phyloP scores from a whole-genome alignment of 352 stramenopile species.

The Pythium diclinum region DNA sequence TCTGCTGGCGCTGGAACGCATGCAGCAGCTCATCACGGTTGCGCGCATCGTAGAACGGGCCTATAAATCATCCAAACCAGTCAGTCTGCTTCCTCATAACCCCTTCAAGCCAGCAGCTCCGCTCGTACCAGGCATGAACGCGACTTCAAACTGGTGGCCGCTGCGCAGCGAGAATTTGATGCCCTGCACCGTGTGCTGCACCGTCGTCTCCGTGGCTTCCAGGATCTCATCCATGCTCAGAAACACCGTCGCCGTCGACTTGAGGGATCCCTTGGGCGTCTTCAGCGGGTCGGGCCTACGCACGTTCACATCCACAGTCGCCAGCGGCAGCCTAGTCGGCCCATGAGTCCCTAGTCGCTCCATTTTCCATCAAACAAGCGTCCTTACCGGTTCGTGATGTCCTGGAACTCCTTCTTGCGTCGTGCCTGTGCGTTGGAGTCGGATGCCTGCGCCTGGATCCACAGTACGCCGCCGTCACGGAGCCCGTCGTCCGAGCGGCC shows the following conservation, averaged over 20 bases:
- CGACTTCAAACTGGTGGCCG: constrained; percentile 44
- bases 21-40: constrained; percentile 51
- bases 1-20: constrained; percentile 12
- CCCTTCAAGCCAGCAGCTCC: not conserved
- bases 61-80: constrained; percentile 14
- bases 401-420: constrained; percentile 54
- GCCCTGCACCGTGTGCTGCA: constrained; percentile 45
- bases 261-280: constrained; percentile 22
- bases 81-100: not conserved
- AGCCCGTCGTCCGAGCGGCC: constrained; percentile 2
- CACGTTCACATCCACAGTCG: not conserved
- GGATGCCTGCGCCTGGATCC: constrained; percentile 44
- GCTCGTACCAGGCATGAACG: constrained; percentile 54
- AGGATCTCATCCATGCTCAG: constrained; percentile 31
- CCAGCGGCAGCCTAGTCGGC: constrained; percentile 8
- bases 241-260: constrained; percentile 38
- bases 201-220: constrained; percentile 25
- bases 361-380: not conserved
- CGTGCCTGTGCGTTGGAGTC: constrained; percentile 52
- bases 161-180: constrained; percentile 37
- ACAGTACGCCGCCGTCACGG: constrained; percentile 41
- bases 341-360: not conserved
- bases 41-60: constrained; percentile 29
- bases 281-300: constrained; percentile 23
- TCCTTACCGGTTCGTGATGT: constrained; percentile 46